Conservation (phyloP, 139 green algal genomes). For the Yamagishiella unicocca region DNA sequence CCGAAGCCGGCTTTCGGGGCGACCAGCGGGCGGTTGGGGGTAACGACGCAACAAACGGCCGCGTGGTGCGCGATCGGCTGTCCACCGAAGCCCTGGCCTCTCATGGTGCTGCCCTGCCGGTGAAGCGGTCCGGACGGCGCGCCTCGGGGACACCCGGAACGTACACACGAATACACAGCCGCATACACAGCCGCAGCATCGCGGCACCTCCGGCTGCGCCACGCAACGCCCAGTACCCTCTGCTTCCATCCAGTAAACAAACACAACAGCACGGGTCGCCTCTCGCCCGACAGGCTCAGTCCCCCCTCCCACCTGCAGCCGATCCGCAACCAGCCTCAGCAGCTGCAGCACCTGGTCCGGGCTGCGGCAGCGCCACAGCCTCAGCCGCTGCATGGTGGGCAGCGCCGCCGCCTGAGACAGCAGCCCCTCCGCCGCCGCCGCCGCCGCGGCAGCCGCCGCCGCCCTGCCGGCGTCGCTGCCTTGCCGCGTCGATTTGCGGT, state of each 20-base stretch:
- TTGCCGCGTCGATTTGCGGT: neutral
- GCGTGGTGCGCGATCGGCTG: too few relatives aligned
- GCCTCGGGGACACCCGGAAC: too few relatives aligned
- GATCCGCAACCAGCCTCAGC: conserved; percentile 5
- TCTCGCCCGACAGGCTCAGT: neutral
- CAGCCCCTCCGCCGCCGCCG: neutral
- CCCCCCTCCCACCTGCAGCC: neutral
- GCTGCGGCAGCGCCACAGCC: conserved; percentile 21
- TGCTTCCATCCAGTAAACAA: neutral
- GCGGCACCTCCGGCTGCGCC: neutral
- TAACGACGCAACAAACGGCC: too few relatives aligned
- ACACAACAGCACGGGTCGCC: neutral
- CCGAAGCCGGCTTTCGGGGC: too few relatives aligned
- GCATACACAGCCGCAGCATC: too few relatives aligned
- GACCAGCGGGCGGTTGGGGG: too few relatives aligned
- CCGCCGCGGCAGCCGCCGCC: neutral
- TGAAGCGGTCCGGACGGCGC: too few relatives aligned
- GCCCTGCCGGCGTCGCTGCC: neutral
- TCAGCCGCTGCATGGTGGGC: conserved; percentile 33
- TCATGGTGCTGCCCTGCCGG: too few relatives aligned
- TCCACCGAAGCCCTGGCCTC: too few relatives aligned
- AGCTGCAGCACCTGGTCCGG: neutral
- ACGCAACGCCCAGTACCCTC: neutral
- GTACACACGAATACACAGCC: conserved; percentile 1
- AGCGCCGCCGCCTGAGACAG: conserved; percentile 10